Evolutionary conservation across 2,329 filamentous ascomycete genomes (phyloP).

Genomic region (Fusarium fracticaudum): DNA sequence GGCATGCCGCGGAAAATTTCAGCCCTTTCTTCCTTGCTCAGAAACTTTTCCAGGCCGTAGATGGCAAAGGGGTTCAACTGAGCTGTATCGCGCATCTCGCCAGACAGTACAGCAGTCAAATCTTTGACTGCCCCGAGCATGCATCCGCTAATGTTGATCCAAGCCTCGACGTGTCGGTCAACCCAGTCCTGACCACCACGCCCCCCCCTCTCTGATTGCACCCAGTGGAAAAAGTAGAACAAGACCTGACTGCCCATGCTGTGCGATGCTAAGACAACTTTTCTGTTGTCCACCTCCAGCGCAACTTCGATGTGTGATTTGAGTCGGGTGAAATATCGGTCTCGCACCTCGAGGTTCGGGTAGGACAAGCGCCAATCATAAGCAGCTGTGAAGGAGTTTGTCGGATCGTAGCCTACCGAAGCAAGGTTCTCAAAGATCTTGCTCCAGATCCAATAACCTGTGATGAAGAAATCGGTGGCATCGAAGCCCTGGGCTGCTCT

Average conservation of each 20-base stretch:
- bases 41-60: conserved; percentile 94
- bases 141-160: conserved; percentile 98
- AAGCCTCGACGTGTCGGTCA: conserved; percentile 86
- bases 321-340: conserved; percentile 92
- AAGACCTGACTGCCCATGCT: conserved; percentile 98
- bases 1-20: conserved; percentile 98
- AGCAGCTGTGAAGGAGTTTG: conserved; percentile 73
- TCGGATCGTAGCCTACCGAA: conserved; percentile 93
- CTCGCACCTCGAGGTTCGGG: conserved; percentile 85
- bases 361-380: conserved; percentile 96
- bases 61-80: conserved; percentile 97
- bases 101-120: conserved; percentile 87
- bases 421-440: conserved; percentile 98
- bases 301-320: conserved; percentile 92
- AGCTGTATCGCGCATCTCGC: conserved; percentile 98
- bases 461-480: conserved; percentile 94
- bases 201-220: conserved; percentile 80
- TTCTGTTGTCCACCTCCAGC: conserved; percentile 75
- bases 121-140: conserved; percentile 97
- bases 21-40: conserved; percentile 88
- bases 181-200: conserved; percentile 89
- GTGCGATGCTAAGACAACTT: conserved; percentile 88
- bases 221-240: conserved; percentile 84
- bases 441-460: conserved; percentile 98
- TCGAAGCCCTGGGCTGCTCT: conserved; percentile 96